Percentiles rank a stretch among this genome's conserved stretches.
phyloP scores from a whole-genome alignment of 2,329 filamentous ascomycete genomes.

The Fusarium pilosicola region DNA sequence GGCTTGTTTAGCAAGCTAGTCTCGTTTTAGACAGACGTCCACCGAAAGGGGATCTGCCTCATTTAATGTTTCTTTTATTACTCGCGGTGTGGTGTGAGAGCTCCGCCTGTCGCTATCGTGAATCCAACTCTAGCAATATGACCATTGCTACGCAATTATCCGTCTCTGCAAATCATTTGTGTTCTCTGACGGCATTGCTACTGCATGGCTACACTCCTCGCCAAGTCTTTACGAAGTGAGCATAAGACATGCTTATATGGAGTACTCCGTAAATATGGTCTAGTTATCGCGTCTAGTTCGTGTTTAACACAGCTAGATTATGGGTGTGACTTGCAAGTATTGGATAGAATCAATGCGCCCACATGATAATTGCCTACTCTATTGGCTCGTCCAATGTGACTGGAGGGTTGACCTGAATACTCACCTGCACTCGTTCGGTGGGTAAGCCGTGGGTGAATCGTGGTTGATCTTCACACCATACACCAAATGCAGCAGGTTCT shows the following conservation, averaged over 20 bases:
- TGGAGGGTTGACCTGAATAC: conserved; percentile 1
- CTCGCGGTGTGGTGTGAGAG: conserved; percentile 24
- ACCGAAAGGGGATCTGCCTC: conserved; percentile 41
- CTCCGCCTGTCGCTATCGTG: conserved; percentile 33
- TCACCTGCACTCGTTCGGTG: conserved; percentile 29
- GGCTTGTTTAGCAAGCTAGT: conserved; percentile 18
- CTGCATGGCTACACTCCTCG: neutral
- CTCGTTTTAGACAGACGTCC: conserved; percentile 15
- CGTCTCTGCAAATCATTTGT: conserved; percentile 24
- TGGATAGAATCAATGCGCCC: conserved; percentile 4
- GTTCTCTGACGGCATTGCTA: neutral
- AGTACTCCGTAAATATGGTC: neutral
- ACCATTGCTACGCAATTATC: conserved; percentile 22
- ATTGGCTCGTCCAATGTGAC: conserved; percentile 18
- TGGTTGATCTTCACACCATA: conserved; percentile 41
- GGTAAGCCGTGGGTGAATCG: conserved; percentile 17
- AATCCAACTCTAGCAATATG: conserved; percentile 8
- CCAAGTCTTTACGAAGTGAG: neutral
- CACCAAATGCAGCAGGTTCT: conserved; percentile 34
- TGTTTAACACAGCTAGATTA: conserved; percentile 24
- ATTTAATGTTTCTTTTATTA: conserved; percentile 40
- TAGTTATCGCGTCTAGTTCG: conserved; percentile 3
- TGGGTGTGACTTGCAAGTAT: conserved; percentile 10
- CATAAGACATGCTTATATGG: neutral
- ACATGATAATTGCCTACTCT: conserved; percentile 2